These are phyloP conservation scores for Alternaria rosae DNA, from an alignment of 2,329 filamentous ascomycete species.

Conservation along the genomic window DNA sequence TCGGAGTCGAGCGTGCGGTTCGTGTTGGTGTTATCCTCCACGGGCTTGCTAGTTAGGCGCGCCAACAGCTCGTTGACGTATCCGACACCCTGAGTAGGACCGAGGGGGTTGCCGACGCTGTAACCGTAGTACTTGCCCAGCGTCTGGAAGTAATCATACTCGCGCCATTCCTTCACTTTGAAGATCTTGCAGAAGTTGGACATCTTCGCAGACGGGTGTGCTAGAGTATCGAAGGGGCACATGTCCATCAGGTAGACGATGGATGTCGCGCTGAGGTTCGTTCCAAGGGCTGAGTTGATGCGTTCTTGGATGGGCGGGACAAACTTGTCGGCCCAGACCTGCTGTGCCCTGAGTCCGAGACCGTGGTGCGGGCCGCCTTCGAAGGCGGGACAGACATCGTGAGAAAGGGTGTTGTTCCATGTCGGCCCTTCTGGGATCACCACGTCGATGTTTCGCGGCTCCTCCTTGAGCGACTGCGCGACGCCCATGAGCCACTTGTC, in stretches of 20 bases:
- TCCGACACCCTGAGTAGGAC: conserved; percentile 84
- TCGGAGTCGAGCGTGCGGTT: conserved; percentile 78
- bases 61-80: conserved; percentile 89
- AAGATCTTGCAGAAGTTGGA: conserved; percentile 82
- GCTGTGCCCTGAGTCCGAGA: conserved; percentile 58
- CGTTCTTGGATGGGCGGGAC: conserved; percentile 71
- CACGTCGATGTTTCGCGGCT: conserved; percentile 57
- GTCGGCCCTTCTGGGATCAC: conserved; percentile 71
- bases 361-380: conserved; percentile 64
- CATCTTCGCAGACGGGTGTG: conserved; percentile 58
- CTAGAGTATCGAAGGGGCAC: conserved; percentile 84
- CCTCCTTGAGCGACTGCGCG: conserved; percentile 60
- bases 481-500: conserved; percentile 79
- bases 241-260: conserved; percentile 83
- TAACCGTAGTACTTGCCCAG: conserved; percentile 87
- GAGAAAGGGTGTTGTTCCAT: conserved; percentile 83
- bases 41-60: conserved; percentile 72
- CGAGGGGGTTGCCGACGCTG: conserved; percentile 77
- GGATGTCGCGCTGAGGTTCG: conserved; percentile 68
- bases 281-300: conserved; percentile 74
- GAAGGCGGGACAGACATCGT: conserved; percentile 74
- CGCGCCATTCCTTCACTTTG: conserved; percentile 72
- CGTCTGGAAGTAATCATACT: conserved; percentile 82
- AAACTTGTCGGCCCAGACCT: conserved; percentile 70
- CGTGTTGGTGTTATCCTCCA: conserved; percentile 75